Conservation (phyloP, 495 filamentous ascomycete species). For the Penicillium antarcticum region DNA sequence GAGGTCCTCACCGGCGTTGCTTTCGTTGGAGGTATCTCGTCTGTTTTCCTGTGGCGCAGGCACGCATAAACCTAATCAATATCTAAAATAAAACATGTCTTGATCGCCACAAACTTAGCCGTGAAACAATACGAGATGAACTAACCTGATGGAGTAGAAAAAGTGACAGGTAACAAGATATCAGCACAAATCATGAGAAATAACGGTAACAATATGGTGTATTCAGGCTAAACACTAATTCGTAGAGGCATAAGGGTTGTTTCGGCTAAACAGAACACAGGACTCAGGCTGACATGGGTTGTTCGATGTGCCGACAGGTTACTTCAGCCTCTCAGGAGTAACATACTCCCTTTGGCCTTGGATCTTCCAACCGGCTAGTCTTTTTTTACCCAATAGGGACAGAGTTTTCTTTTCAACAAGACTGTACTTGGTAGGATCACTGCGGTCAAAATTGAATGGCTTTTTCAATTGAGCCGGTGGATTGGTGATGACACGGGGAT, state of each 20-base stretch:
- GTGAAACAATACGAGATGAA: neutral
- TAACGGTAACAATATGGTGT: neutral
- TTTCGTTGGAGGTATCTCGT: conserved; percentile 22
- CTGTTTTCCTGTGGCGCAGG: conserved; percentile 20
- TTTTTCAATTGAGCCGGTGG: conserved; percentile 60
- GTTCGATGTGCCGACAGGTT: neutral
- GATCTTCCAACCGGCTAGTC: conserved; percentile 61
- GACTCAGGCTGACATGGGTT: neutral
- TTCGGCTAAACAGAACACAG: neutral
- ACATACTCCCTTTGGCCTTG: conserved; percentile 48
- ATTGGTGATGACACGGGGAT: conserved; percentile 68
- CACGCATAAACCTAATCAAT: neutral
- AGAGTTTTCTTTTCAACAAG: conserved; percentile 69
- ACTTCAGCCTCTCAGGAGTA: conserved; percentile 42
- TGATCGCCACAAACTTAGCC: neutral
- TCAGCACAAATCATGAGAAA: neutral
- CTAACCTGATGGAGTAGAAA: neutral
- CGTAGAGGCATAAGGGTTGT: neutral
- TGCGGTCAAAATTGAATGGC: conserved; percentile 63
- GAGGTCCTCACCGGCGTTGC: conserved; percentile 20
- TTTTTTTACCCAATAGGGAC: conserved; percentile 53
- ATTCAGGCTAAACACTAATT: conserved; percentile 3
- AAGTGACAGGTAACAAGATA: neutral
- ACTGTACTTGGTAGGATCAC: conserved; percentile 54
- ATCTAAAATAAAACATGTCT: neutral